phyloP scores from a whole-genome alignment of 257 asterid genomes.

The Striga asiatica region DNA sequence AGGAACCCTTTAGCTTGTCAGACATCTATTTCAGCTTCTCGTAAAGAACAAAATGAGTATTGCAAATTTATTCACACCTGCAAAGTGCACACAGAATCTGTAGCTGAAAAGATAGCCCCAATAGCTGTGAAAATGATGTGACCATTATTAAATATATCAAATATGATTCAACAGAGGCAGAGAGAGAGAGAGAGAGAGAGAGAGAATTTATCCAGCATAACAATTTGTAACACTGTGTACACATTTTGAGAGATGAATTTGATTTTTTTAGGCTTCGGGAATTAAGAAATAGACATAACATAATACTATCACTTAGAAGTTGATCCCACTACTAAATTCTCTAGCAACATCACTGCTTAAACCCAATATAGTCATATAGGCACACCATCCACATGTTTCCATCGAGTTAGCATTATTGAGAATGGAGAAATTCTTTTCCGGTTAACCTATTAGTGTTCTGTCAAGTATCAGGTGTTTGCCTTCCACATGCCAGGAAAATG shows the following conservation, averaged over 20 bases:
- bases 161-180: no score
- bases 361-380: no score
- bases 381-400: not conserved
- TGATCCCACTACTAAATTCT: not conserved
- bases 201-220: not conserved
- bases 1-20: not conserved
- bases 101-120: slow-evolving; percentile 81
- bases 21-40: not conserved
- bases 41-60: not conserved
- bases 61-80: slow-evolving; percentile 32
- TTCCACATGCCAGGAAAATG: not conserved
- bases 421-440: no score
- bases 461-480: no score
- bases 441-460: no score
- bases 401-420: not conserved
- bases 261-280: no score
- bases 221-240: not conserved
- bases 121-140: slow-evolving; percentile 40
- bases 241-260: not conserved
- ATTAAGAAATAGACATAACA: not conserved
- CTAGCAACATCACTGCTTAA: not conserved
- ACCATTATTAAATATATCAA: no score
- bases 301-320: not conserved
- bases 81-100: slow-evolving; percentile 81
- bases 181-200: no score